Evolutionary conservation across 306 rosid genomes (phyloP).

Genomic region (Inga oerstediana): DNA sequence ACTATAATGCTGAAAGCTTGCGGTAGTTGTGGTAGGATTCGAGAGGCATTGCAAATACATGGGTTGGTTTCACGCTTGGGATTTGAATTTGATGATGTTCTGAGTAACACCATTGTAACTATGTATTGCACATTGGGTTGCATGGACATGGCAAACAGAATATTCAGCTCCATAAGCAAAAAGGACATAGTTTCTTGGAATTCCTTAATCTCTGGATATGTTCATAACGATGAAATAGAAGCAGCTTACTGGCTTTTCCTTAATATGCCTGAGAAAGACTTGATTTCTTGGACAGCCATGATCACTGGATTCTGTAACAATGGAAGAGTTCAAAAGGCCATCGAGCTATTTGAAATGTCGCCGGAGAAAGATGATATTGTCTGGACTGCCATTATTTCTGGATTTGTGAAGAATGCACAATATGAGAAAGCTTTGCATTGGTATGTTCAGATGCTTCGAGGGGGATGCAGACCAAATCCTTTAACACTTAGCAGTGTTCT

Average conservation of each 20-base stretch:
- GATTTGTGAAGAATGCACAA: slow-evolving; percentile 65
- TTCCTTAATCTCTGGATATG: slow-evolving; percentile 72
- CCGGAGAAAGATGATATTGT: slow-evolving; percentile 72
- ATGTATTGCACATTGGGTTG: slow-evolving; percentile 67
- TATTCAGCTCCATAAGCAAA: slow-evolving; percentile 48
- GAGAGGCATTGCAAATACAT: slow-evolving; percentile 77
- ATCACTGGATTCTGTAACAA: slow-evolving; percentile 59
- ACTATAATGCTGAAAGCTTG: slow-evolving; percentile 66
- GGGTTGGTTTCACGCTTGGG: slow-evolving; percentile 63
- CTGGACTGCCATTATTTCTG: slow-evolving; percentile 87
- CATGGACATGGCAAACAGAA: slow-evolving; percentile 50
- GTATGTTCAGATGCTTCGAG: slow-evolving; percentile 63
- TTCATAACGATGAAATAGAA: slow-evolving; percentile 54
- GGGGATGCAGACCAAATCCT: slow-evolving; percentile 54
- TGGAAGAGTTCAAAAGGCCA: slow-evolving; percentile 59
- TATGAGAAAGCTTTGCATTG: slow-evolving; percentile 66
- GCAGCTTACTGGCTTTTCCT: slow-evolving; percentile 59
- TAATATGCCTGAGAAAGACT: slow-evolving; percentile 66
- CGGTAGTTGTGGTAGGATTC: slow-evolving; percentile 48
- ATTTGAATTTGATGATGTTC: slow-evolving; percentile 59
- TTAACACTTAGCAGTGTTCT: slow-evolving; percentile 69
- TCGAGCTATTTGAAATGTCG: slow-evolving; percentile 59
- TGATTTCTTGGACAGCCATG: slow-evolving; percentile 76
- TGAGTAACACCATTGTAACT: slow-evolving; percentile 61
- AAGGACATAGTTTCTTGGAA: slow-evolving; percentile 77